A percentile compares a stretch with the other conserved stretches of the same genome.
Conservation (phyloP, 441 rosid genomes). For the Erodium trifolium region DNA sequence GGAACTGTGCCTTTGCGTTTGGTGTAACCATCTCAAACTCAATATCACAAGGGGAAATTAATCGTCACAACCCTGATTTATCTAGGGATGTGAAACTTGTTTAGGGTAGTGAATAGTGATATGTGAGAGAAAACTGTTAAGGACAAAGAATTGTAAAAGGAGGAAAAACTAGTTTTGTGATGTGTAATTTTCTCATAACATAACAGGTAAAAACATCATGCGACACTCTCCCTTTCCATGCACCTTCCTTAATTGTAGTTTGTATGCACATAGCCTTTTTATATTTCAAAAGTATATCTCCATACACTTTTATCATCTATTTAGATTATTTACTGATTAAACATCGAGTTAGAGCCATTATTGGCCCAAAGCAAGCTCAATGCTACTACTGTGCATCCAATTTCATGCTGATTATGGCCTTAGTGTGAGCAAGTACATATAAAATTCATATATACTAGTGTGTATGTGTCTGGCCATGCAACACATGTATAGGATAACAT, state of each 20-base stretch:
- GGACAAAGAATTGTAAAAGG: no score
- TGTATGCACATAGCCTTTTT: background rate
- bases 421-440: background rate
- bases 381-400: background rate
- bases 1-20: background rate
- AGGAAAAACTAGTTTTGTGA: no score
- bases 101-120: no score
- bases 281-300: background rate
- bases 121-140: no score
- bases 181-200: background rate
- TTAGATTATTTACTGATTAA: background rate
- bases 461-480: no score
- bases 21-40: constrained; percentile 1
- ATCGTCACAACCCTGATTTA: no score
- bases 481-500: no score
- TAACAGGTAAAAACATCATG: constrained; percentile 1
- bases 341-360: background rate
- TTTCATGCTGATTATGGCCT: no score
- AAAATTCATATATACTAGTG: background rate
- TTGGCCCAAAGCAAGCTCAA: background rate
- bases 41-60: background rate
- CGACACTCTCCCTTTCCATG: background rate
- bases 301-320: background rate
- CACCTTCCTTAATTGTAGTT: background rate
- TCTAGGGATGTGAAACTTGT: no score